Percentiles rank a stretch among this genome's conserved stretches.
Conservation (phyloP, 805 yeast genomes). For the Candida nitratophila region DNA sequence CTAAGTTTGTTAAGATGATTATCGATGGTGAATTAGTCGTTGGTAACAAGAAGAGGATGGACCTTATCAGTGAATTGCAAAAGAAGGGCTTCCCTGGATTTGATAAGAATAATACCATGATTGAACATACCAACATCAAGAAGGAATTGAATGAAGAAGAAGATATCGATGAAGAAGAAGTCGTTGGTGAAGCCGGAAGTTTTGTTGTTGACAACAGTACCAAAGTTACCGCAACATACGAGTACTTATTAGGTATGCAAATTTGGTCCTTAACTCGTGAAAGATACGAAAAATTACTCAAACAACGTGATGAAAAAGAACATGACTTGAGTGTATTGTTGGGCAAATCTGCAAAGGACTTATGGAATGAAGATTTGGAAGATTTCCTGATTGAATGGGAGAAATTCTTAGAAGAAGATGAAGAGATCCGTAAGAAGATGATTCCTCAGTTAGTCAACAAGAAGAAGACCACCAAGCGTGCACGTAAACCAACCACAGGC, state of each 20-base stretch:
- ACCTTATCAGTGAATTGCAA: slow-evolving; percentile 56
- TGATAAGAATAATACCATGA: slow-evolving; percentile 61
- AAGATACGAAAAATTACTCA: slow-evolving; percentile 71
- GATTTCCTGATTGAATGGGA: slow-evolving; percentile 63
- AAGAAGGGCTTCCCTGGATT: slow-evolving; percentile 67
- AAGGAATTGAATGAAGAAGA: slow-evolving; percentile 38
- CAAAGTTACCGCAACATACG: slow-evolving; percentile 61
- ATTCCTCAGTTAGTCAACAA: slow-evolving; percentile 38
- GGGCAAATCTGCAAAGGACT: slow-evolving; percentile 69
- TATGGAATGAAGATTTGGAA: slow-evolving; percentile 83
- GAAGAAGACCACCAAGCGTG: slow-evolving; percentile 29
- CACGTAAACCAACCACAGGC: slow-evolving; percentile 13
- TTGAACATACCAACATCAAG: slow-evolving; percentile 31
- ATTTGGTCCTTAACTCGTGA: slow-evolving; percentile 91
- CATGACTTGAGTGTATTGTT: slow-evolving; percentile 60
- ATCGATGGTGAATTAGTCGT: slow-evolving; percentile 67
- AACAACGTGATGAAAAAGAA: slow-evolving; percentile 68
- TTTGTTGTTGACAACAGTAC: slow-evolving; percentile 33
- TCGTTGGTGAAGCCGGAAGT: slow-evolving; percentile 34
- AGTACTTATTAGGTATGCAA: slow-evolving; percentile 85
- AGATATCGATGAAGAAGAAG: slow-evolving; percentile 27
- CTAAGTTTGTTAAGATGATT: slow-evolving; percentile 85
- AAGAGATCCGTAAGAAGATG: slow-evolving; percentile 45
- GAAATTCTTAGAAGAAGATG: slow-evolving; percentile 59
- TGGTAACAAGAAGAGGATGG: slow-evolving; percentile 65